Conservation (phyloP, 2,329 filamentous ascomycete species). For the Huntiella bhutanensis region DNA sequence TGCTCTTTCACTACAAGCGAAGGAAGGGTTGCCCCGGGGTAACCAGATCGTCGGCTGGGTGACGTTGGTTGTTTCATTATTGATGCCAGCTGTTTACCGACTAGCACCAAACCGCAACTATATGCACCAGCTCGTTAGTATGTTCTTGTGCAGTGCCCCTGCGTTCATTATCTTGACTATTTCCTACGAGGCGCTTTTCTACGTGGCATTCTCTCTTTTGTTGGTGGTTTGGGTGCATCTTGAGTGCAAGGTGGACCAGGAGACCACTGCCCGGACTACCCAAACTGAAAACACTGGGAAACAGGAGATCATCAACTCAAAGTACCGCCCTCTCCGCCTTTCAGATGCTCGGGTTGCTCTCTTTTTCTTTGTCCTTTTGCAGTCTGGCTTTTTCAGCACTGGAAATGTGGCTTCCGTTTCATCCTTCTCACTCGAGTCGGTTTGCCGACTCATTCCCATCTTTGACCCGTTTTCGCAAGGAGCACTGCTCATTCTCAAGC, state of each 20-base stretch:
- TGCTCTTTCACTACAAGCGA: constrained; percentile 67
- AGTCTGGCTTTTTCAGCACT: constrained; percentile 92
- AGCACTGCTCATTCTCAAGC: constrained; percentile 68
- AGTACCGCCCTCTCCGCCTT: constrained; percentile 50
- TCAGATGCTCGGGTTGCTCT: constrained; percentile 76
- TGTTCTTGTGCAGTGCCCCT: constrained; percentile 84
- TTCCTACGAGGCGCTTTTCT: constrained; percentile 93
- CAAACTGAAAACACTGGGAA: constrained; percentile 6
- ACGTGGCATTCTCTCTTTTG: constrained; percentile 68
- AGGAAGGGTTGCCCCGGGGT: constrained; percentile 64
- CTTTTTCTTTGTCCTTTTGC: constrained; percentile 88
- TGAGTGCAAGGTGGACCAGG: constrained; percentile 40
- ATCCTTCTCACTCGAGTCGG: constrained; percentile 82
- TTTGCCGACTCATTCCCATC: constrained; percentile 68
- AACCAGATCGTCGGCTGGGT: constrained; percentile 78
- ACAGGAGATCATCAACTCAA: constrained; percentile 12
- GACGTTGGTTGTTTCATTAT: constrained; percentile 54
- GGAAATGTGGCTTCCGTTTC: constrained; percentile 91
- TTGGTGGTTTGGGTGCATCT: constrained; percentile 82
- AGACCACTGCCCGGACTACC: not conserved
- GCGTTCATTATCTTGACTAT: constrained; percentile 92
- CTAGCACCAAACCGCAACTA: constrained; percentile 71
- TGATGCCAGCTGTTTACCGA: constrained; percentile 65
- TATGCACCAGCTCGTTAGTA: constrained; percentile 68
- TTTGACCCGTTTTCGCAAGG: constrained; percentile 90